phyloP scores from a whole-genome alignment of 2,329 filamentous ascomycete species.

The Rutstroemia sp. region DNA sequence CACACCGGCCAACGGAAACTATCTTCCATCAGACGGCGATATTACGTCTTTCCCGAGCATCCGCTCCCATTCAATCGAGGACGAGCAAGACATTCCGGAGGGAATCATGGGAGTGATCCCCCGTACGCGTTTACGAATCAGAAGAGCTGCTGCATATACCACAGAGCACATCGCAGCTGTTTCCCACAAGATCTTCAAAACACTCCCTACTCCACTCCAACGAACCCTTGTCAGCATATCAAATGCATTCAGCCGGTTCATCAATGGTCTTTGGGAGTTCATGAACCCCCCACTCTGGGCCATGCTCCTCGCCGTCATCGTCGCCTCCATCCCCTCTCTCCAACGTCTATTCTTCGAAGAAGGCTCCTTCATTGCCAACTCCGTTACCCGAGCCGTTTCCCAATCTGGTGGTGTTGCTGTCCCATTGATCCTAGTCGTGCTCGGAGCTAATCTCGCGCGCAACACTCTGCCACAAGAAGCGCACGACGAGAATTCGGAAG shows the following conservation, averaged over 20 bases:
- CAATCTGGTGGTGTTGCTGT: slow-evolving; percentile 89
- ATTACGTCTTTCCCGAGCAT: slow-evolving; percentile 58
- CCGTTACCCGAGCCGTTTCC: slow-evolving; percentile 77
- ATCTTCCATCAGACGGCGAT: slow-evolving; percentile 28
- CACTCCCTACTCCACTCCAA: slow-evolving; percentile 46
- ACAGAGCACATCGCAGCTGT: slow-evolving; percentile 12
- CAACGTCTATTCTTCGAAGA: slow-evolving; percentile 83
- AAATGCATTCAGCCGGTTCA: slow-evolving; percentile 41
- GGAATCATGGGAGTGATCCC: slow-evolving; percentile 37
- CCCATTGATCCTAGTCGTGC: slow-evolving; percentile 87
- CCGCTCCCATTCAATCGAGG: slow-evolving; percentile 26
- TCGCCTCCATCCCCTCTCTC: slow-evolving; percentile 78
- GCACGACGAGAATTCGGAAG: slow-evolving; percentile 59
- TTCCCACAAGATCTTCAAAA: slow-evolving; percentile 33
- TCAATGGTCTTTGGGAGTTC: slow-evolving; percentile 73
- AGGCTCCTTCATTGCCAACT: slow-evolving; percentile 87
- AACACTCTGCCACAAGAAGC: slow-evolving; percentile 69
- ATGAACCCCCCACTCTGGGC: slow-evolving; percentile 99
- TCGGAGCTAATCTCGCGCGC: slow-evolving; percentile 88
- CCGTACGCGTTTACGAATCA: slow-evolving; percentile 31
- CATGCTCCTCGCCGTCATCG: slow-evolving; percentile 84
- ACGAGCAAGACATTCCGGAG: slow-evolving; percentile 29
- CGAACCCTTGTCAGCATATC: slow-evolving; percentile 37
- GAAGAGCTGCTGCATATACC: slow-evolving; percentile 15
- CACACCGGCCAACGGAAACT: slow-evolving; percentile 21